phyloP scores from a whole-genome alignment of 179 eudicot genomes.

The Amaranthus tricolor region DNA sequence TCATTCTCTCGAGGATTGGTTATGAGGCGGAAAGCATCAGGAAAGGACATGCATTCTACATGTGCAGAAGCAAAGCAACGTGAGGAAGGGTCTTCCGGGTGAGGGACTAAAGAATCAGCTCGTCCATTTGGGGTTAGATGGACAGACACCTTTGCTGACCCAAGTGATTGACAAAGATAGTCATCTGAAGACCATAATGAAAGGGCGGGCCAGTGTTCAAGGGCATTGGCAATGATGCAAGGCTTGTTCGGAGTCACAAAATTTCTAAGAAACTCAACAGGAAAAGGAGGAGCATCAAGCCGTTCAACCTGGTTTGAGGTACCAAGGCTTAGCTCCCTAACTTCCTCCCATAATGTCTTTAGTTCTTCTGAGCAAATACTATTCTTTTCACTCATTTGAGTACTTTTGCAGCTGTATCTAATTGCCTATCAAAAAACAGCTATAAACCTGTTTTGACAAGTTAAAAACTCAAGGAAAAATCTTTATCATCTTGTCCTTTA shows the following conservation, averaged over 20 bases:
- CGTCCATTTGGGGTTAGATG: slow-evolving; percentile 88
- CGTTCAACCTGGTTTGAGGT: slow-evolving; percentile 50
- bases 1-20: slow-evolving; percentile 22
- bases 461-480: neutral
- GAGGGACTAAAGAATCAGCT: slow-evolving; percentile 71
- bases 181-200: slow-evolving; percentile 65
- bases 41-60: slow-evolving; percentile 53
- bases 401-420: neutral
- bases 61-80: slow-evolving; percentile 86
- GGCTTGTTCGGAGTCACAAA: slow-evolving; percentile 82
- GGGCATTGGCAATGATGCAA: slow-evolving; percentile 74
- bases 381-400: slow-evolving; percentile 18
- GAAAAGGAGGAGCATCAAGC: slow-evolving; percentile 69
- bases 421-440: neutral
- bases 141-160: slow-evolving; percentile 59
- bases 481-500: neutral
- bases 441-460: neutral
- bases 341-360: slow-evolving; percentile 70
- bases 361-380: slow-evolving; percentile 27
- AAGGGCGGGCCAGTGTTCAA: slow-evolving; percentile 76
- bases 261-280: slow-evolving; percentile 71
- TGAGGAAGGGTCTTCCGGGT: slow-evolving; percentile 42
- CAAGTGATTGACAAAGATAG: slow-evolving; percentile 51
- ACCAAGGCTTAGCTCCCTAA: slow-evolving; percentile 69
- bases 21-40: slow-evolving; percentile 48